These are phyloP conservation scores for Rachicladosporium sp. DNA, from an alignment of 2,329 filamentous ascomycete genomes.

Conservation along the genomic window DNA sequence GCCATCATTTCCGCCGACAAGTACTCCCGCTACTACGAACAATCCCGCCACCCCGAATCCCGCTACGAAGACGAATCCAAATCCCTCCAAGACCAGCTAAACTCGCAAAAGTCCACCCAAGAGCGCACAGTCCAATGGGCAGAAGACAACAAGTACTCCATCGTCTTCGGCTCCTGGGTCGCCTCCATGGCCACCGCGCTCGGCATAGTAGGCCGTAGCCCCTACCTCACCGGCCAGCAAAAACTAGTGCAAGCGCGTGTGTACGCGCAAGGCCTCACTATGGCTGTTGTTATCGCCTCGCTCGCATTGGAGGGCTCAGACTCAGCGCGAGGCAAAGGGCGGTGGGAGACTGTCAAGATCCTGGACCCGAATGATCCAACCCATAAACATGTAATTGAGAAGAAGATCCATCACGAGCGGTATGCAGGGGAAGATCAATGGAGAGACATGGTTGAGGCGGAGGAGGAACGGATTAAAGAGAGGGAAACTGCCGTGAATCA, in stretches of 20 bases:
- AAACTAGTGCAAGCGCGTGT: conserved; percentile 95
- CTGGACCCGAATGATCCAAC: conserved; percentile 63
- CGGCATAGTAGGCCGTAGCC: conserved; percentile 63
- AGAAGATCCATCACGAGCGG: conserved; percentile 77
- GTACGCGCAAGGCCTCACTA: conserved; percentile 79
- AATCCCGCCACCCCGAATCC: conserved; percentile 52
- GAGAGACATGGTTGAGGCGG: conserved; percentile 79
- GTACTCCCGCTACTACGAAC: conserved; percentile 59
- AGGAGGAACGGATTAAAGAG: conserved; percentile 51
- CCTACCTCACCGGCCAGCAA: conserved; percentile 61
- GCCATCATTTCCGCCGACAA: conserved; percentile 74
- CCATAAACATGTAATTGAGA: conserved; percentile 67
- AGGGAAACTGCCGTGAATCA: conserved; percentile 30
- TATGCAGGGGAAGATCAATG: conserved; percentile 86
- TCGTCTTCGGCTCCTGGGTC: conserved; percentile 75
- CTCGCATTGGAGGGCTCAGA: conserved; percentile 75
- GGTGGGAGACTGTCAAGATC: conserved; percentile 76
- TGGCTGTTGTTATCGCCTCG: conserved; percentile 69
- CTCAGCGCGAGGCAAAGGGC: conserved; percentile 59
- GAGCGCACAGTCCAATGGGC: conserved; percentile 62
- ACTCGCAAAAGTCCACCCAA: conserved; percentile 42
- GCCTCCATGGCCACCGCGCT: conserved; percentile 66
- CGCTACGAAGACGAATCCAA: conserved; percentile 53
- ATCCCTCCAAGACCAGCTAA: conserved; percentile 42
- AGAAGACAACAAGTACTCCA: conserved; percentile 68